Percentiles rank a stretch among this genome's conserved stretches.
These are phyloP conservation scores for Podaxis sp. DNA, from an alignment of 768 basidiomycete genomes.

Conservation along the genomic window DNA sequence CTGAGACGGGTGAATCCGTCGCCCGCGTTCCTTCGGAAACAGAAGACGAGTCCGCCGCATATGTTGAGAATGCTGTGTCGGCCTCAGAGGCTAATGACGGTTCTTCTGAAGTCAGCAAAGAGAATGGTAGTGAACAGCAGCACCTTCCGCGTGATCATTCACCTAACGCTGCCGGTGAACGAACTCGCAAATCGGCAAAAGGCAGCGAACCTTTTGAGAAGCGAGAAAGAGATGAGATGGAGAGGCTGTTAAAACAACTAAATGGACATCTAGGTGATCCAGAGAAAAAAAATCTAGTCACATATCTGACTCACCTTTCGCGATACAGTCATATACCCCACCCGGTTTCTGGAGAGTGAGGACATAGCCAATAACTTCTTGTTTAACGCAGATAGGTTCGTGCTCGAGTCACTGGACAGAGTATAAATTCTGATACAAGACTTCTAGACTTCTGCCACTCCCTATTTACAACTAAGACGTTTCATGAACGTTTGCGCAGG, in stretches of 20 bases:
- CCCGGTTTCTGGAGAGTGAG: conserved; percentile 89
- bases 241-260: conserved; percentile 69
- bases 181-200: conserved; percentile 36
- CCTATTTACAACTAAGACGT: conserved; percentile 65
- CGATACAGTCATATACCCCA: conserved; percentile 74
- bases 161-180: conserved; percentile 29
- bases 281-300: not conserved
- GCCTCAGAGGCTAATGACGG: conserved; percentile 27
- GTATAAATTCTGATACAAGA: not conserved
- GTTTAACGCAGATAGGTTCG: conserved; percentile 83
- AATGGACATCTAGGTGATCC: conserved; percentile 84
- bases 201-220: conserved; percentile 75
- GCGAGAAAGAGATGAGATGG: conserved; percentile 90
- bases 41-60: conserved; percentile 38
- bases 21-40: conserved; percentile 61
- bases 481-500: not conserved
- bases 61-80: conserved; percentile 24
- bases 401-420: not conserved
- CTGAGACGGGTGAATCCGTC: conserved; percentile 45
- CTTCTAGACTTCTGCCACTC: conserved; percentile 60
- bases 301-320: conserved; percentile 7
- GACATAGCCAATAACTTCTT: conserved; percentile 91
- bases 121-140: conserved; percentile 27
- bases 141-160: conserved; percentile 9
- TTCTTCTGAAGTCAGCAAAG: conserved; percentile 31